A percentile compares a stretch with the other conserved stretches of the same genome.
Evolutionary conservation across 768 basidiomycete species (phyloP).

Genomic region (Thelephora aurantiotincta): DNA sequence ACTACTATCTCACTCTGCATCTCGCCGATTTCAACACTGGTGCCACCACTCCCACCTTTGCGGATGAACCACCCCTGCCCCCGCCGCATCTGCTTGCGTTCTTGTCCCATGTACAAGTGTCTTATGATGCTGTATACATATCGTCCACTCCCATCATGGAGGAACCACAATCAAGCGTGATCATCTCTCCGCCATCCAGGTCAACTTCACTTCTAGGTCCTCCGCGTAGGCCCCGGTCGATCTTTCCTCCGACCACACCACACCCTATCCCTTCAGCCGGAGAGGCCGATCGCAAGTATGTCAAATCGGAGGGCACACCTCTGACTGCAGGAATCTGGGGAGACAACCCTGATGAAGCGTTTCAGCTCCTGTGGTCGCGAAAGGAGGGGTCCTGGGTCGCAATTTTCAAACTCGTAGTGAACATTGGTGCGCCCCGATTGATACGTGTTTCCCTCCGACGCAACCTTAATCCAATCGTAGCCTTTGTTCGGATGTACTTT

Average conservation of each 20-base stretch:
- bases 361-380: slow-evolving; percentile 54
- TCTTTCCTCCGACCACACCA: slow-evolving; percentile 74
- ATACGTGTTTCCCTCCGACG: not conserved
- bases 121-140: slow-evolving; percentile 74
- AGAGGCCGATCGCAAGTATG: slow-evolving; percentile 64
- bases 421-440: slow-evolving; percentile 49
- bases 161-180: slow-evolving; percentile 21
- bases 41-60: slow-evolving; percentile 22
- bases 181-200: slow-evolving; percentile 19
- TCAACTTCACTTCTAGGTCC: slow-evolving; percentile 21
- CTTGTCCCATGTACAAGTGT: slow-evolving; percentile 57
- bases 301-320: slow-evolving; percentile 61
- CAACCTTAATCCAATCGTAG: slow-evolving; percentile 23
- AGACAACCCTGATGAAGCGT: slow-evolving; percentile 38
- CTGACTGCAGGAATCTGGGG: slow-evolving; percentile 70
- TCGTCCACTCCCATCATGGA: slow-evolving; percentile 26
- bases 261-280: slow-evolving; percentile 68
- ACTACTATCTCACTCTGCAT: slow-evolving; percentile 19
- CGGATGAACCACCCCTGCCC: slow-evolving; percentile 12
- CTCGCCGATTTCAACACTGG: slow-evolving; percentile 11
- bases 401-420: slow-evolving; percentile 62
- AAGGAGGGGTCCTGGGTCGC: slow-evolving; percentile 57
- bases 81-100: slow-evolving; percentile 36
- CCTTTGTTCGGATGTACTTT: slow-evolving; percentile 57
- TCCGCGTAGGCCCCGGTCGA: slow-evolving; percentile 31